phyloP scores from a whole-genome alignment of 2,329 filamentous ascomycete species.

The Sporothrix phasma region DNA sequence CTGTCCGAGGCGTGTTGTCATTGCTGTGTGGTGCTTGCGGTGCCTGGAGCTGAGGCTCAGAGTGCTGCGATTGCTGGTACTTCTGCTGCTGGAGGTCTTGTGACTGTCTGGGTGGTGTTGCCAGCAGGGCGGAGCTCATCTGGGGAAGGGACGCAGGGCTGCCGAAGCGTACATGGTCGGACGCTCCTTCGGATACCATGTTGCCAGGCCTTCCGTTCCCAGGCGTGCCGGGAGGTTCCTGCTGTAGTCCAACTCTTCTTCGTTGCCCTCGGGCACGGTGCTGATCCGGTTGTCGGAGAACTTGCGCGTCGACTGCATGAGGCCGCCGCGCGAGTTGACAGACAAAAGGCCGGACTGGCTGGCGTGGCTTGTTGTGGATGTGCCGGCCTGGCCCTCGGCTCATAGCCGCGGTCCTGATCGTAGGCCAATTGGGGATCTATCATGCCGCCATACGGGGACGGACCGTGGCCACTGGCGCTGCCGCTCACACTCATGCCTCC shows the following conservation, averaged over 20 bases:
- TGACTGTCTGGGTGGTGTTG: constrained; percentile 35
- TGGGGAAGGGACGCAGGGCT: constrained; percentile 10
- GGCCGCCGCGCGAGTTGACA: constrained; percentile 39
- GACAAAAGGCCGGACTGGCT: constrained; percentile 70
- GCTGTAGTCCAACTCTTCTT: constrained; percentile 53
- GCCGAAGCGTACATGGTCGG: constrained; percentile 32
- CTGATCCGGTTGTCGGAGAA: constrained; percentile 74
- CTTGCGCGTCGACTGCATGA: constrained; percentile 33
- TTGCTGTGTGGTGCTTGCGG: constrained; percentile 42
- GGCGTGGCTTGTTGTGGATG: constrained; percentile 59
- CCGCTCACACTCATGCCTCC: constrained; percentile 14
- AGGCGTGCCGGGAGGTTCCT: constrained; percentile 38
- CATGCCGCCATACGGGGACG: constrained; percentile 57
- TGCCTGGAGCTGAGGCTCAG: constrained; percentile 7
- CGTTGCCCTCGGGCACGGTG: constrained; percentile 76
- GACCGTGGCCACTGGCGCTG: constrained; percentile 39
- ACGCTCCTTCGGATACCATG: constrained; percentile 43
- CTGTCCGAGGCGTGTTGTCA: constrained; percentile 68
- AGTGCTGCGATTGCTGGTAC: constrained; percentile 1
- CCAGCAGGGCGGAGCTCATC: constrained; percentile 14
- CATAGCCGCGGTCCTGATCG: constrained; percentile 65
- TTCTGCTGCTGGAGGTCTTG: not conserved
- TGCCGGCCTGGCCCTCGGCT: constrained; percentile 70
- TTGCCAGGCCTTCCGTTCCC: constrained; percentile 39
- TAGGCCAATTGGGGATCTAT: constrained; percentile 52